Percentiles rank a stretch among this genome's conserved stretches.
Evolutionary conservation across 176 grass and related monocot species (phyloP).

Genomic region (Luzula sylvatica): DNA sequence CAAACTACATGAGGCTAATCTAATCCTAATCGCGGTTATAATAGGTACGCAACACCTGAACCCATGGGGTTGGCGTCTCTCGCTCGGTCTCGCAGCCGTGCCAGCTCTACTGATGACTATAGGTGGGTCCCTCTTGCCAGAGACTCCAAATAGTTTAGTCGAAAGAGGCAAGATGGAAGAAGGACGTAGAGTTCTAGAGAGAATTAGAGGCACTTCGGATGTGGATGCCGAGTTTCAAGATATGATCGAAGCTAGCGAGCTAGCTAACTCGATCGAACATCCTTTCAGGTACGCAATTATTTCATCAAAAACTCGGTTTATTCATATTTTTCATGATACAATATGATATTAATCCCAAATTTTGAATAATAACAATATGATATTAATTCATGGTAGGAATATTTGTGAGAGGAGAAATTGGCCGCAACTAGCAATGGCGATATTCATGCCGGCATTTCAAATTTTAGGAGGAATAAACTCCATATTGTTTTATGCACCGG

Average conservation of each 20-base stretch:
- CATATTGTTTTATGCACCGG: conserved; percentile 89
- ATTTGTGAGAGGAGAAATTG: conserved; percentile 67
- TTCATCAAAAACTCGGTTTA: neutral
- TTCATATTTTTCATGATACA: neutral
- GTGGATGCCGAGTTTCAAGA: conserved; percentile 81
- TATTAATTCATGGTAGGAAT: conserved; percentile 26
- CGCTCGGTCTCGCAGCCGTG: conserved; percentile 54
- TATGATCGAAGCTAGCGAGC: conserved; percentile 74
- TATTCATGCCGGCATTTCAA: conserved; percentile 91
- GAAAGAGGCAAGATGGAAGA: conserved; percentile 46
- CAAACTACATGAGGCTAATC: no score
- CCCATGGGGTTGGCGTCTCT: conserved; percentile 88
- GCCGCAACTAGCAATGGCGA: conserved; percentile 82
- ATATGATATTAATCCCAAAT: no score
- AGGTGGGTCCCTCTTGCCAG: conserved; percentile 56
- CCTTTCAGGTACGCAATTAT: conserved; percentile 45
- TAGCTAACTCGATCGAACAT: conserved; percentile 75
- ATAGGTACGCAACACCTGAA: conserved; percentile 48
- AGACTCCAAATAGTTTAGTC: conserved; percentile 94
- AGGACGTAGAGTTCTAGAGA: conserved; percentile 53
- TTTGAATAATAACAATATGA: neutral
- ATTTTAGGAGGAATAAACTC: conserved; percentile 90
- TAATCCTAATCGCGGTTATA: no score
- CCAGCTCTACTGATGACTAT: conserved; percentile 74
- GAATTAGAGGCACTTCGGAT: conserved; percentile 63